These are phyloP conservation scores for Termitomyces sp. DNA, from an alignment of 768 basidiomycete species.

Conservation along the genomic window DNA sequence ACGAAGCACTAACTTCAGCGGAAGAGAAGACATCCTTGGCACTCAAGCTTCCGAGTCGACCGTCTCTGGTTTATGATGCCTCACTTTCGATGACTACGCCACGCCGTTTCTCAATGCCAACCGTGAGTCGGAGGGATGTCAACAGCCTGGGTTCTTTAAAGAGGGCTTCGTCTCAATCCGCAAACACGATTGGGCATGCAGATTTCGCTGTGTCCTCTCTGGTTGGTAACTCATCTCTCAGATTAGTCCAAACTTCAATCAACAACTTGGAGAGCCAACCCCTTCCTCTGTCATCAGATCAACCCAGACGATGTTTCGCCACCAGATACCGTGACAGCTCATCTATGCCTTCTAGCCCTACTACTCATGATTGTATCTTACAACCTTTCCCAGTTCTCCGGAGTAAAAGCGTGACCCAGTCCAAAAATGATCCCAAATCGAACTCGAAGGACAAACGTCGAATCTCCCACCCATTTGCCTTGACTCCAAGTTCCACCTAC, in stretches of 20 bases:
- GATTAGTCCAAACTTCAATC: constrained; percentile 17
- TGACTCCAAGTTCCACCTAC: constrained; percentile 9
- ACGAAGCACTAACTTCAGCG: background rate
- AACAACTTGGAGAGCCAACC: constrained; percentile 13
- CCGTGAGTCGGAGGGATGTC: constrained; percentile 14
- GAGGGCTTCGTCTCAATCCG: constrained; percentile 18
- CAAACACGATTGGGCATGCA: constrained; percentile 17
- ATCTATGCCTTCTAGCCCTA: background rate
- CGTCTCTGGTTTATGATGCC: constrained; percentile 15
- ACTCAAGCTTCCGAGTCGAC: constrained; percentile 14
- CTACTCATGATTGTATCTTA: background rate
- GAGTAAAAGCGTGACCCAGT: background rate
- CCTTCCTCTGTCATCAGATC: constrained; percentile 15
- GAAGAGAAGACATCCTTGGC: constrained; percentile 10
- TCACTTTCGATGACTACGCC: constrained; percentile 1
- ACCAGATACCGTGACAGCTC: background rate
- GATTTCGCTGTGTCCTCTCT: constrained; percentile 9
- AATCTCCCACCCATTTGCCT: constrained; percentile 28
- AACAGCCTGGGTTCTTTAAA: constrained; percentile 12
- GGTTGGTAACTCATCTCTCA: constrained; percentile 18
- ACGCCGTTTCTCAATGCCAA: constrained; percentile 30
- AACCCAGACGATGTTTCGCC: background rate
- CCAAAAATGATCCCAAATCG: background rate
- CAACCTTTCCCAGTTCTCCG: constrained; percentile 1
- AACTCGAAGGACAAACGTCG: constrained; percentile 1